Base-by-base conservation (phyloP, 192 early-diverging fungal species). In the Lunasporangiospora selenospora region DNA sequence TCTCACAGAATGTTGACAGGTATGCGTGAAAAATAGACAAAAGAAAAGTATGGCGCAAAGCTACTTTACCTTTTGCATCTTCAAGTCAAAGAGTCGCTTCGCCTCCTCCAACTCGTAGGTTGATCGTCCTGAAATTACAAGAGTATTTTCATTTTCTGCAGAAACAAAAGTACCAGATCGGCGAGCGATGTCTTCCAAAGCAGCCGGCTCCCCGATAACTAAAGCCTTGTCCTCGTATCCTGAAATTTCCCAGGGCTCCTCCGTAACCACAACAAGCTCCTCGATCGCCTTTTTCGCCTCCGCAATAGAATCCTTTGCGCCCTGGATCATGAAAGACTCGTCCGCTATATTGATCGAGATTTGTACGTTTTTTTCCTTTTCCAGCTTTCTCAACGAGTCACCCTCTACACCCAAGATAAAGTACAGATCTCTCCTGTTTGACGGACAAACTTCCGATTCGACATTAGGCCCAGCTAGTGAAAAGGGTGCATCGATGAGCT, bases 241-340 rank as follows among this genome's bases (percentile, higher is more conserved):
- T 23, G 69, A 73, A 36, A 73, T 53, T 58, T 73, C 60, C 69
- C 69, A 73, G 3, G 53, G 27, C 19, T 73, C 69, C 6, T 73
- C 69, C 8, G 60, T 73, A 1, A 73, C 69, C 1, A 55, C 69
- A 10, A 73, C 48, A 32, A 62, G 30, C 13, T 73, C 60, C 39
- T 56, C 47, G 13, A 73, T 63, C 6, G 52, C 43, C 5, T 16
- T 34, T 37, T 63, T 49, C 9, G 69, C 60, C 19, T 63, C 69
- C 16, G 38, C 41, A 33, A 73, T 63, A 5, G 61, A 40, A 5
- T 58, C 60, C 11, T 36, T 48, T 4, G 27, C 46, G 12, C 69
- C 69, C 1, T 55, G 46, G 30, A 73, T 73, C 16, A 50, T 58
- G 19, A 63, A 73, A 3, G 69, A 63, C 21, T 73, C 60, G 23